These are phyloP conservation scores for Ilyonectria robusta DNA, from an alignment of 2,329 filamentous ascomycete genomes.

Conservation along the genomic window DNA sequence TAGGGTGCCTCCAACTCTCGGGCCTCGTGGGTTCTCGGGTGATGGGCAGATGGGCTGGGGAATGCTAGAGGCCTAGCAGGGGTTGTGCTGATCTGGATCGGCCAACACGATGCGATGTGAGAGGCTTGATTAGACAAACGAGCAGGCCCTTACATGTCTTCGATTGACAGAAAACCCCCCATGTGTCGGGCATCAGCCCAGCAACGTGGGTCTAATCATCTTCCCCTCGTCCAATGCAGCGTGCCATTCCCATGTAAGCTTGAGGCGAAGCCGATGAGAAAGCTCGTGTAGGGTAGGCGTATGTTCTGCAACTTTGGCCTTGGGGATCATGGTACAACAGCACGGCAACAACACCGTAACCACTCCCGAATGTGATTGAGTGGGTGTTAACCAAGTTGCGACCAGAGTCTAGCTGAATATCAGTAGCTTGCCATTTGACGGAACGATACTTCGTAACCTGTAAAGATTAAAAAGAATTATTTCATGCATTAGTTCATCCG, in stretches of 20 bases:
- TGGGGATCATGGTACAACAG: constrained; percentile 17
- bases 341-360: constrained; percentile 34
- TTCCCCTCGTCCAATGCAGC: not conserved
- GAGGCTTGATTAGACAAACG: constrained; percentile 15
- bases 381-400: constrained; percentile 30
- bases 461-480: not conserved
- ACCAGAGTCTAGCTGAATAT: constrained; percentile 21
- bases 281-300: constrained; percentile 21
- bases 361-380: constrained; percentile 15
- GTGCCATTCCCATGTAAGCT: not conserved
- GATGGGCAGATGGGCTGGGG: constrained; percentile 45
- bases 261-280: not conserved
- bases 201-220: not conserved
- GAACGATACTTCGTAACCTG: constrained; percentile 39
- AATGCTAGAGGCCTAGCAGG: constrained; percentile 42
- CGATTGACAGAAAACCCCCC: constrained; percentile 26
- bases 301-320: constrained; percentile 1
- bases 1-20: constrained; percentile 43
- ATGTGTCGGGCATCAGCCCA: constrained; percentile 38
- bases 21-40: constrained; percentile 45
- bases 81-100: constrained; percentile 47
- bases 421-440: constrained; percentile 35
- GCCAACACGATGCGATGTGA: constrained; percentile 28
- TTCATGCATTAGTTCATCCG: too few relatives aligned
- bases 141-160: constrained; percentile 7